Evolutionary conservation across 2,329 filamentous ascomycete species (phyloP).

Genomic region (Beauveria medogensis): DNA sequence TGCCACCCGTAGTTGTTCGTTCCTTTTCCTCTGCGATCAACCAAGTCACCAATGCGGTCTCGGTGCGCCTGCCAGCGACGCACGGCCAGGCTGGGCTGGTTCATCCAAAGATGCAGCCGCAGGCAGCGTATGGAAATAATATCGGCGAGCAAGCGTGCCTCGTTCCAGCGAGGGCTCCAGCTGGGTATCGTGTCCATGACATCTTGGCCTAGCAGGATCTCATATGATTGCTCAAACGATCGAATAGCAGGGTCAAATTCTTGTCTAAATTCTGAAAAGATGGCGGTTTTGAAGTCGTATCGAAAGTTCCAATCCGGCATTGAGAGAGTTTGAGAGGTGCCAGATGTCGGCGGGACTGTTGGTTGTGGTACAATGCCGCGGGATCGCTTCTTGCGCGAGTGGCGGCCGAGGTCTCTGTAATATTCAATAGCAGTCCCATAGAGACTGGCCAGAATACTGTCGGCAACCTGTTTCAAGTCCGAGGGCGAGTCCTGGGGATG

Average conservation of each 20-base stretch:
- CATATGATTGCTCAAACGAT: constrained; percentile 82
- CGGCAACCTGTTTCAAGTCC: constrained; percentile 66
- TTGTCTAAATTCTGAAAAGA: constrained; percentile 87
- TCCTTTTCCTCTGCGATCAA: constrained; percentile 77
- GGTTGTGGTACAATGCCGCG: constrained; percentile 71
- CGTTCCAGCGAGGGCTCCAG: constrained; percentile 86
- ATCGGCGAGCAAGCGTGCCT: constrained; percentile 83
- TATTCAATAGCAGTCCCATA: constrained; percentile 77
- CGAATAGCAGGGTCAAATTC: constrained; percentile 83
- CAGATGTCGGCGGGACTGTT: constrained; percentile 71
- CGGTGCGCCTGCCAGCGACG: constrained; percentile 74
- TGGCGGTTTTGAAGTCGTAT: constrained; percentile 87
- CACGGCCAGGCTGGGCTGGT: constrained; percentile 70
- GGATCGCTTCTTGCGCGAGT: constrained; percentile 79
- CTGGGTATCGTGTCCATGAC: constrained; percentile 81
- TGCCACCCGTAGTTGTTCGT: constrained; percentile 88
- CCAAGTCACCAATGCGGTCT: constrained; percentile 62
- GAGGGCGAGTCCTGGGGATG: constrained; percentile 62
- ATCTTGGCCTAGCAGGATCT: constrained; percentile 71
- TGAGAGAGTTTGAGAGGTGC: constrained; percentile 79
- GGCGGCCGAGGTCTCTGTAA: constrained; percentile 89
- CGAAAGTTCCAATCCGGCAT: constrained; percentile 84
- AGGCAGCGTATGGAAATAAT: constrained; percentile 71
- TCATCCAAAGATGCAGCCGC: constrained; percentile 73
- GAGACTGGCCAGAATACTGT: constrained; percentile 62